Percentiles rank a stretch among this genome's conserved stretches.
These are phyloP conservation scores for Cystobasidium onofrii DNA, from an alignment of 768 basidiomycete species.

Conservation along the genomic window DNA sequence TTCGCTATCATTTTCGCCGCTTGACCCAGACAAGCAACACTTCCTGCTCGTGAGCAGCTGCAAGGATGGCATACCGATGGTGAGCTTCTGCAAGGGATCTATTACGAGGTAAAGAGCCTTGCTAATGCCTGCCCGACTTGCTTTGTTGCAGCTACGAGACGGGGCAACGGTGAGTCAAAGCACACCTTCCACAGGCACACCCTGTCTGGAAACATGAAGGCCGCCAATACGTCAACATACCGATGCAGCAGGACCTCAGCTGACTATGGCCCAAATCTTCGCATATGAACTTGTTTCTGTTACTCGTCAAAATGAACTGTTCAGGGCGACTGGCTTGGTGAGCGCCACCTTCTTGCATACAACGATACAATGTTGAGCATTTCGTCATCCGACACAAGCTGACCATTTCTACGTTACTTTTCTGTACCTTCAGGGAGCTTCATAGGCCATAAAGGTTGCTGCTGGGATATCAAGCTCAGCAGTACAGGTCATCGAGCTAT, in stretches of 20 bases:
- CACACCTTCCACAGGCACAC: conserved; percentile 20
- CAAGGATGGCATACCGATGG: conserved; percentile 85
- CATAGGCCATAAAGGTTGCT: conserved; percentile 51
- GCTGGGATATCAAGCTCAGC: conserved; percentile 32
- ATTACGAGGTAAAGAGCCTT: background rate
- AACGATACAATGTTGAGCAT: no score
- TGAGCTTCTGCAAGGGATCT: background rate
- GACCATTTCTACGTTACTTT: background rate
- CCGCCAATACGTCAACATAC: background rate
- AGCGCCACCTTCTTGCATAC: background rate
- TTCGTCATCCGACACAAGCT: background rate
- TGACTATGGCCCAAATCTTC: background rate
- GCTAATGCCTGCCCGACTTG: background rate
- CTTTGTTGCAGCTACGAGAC: background rate
- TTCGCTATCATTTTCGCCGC: conserved; percentile 19
- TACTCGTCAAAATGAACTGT: no score
- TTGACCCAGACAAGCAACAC: conserved; percentile 23
- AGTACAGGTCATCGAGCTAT: conserved; percentile 27
- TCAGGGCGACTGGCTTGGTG: conserved; percentile 85
- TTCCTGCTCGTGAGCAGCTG: conserved; percentile 91
- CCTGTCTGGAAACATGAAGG: background rate
- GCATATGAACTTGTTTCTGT: no score
- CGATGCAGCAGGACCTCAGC: background rate
- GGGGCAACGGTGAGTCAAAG: conserved; percentile 8
- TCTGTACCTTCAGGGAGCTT: conserved; percentile 48